These are phyloP conservation scores for Flaveria trinervia DNA, from an alignment of 129 eudicot genomes.

Conservation along the genomic window DNA sequence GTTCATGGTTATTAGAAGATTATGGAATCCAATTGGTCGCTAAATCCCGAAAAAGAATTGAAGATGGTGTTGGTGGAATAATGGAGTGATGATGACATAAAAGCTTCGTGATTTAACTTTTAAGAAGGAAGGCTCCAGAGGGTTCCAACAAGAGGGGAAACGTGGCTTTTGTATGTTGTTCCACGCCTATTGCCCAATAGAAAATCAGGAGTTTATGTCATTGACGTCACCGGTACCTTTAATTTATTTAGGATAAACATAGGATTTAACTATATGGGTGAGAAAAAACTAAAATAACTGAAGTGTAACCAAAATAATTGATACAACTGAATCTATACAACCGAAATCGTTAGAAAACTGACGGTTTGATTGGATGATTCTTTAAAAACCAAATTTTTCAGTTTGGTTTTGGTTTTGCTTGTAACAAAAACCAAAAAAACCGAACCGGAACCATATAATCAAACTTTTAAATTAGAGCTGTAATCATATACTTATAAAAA, in stretches of 20 bases:
- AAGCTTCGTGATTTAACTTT: conserved; percentile 9
- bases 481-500: too few relatives aligned
- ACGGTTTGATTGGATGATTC: too few relatives aligned
- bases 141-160: conserved; percentile 23
- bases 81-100: conserved; percentile 7
- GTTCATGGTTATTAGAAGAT: conserved; percentile 26
- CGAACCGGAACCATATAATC: too few relatives aligned
- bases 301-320: too few relatives aligned
- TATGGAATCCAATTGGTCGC: conserved; percentile 13
- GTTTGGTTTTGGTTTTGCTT: too few relatives aligned
- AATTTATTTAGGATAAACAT: background rate
- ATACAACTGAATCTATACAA: too few relatives aligned
- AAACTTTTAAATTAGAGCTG: too few relatives aligned
- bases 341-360: too few relatives aligned
- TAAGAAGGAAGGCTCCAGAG: conserved; percentile 34
- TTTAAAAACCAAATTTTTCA: too few relatives aligned
- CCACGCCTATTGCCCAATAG: conserved; percentile 34
- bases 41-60: background rate
- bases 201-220: conserved; percentile 27
- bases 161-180: conserved; percentile 29
- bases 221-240: background rate
- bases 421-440: too few relatives aligned
- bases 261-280: too few relatives aligned
- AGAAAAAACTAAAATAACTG: too few relatives aligned
- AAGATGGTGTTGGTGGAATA: background rate